Conservation (phyloP, 208 protist species). For the Acanthamoeba lenticulata region DNA sequence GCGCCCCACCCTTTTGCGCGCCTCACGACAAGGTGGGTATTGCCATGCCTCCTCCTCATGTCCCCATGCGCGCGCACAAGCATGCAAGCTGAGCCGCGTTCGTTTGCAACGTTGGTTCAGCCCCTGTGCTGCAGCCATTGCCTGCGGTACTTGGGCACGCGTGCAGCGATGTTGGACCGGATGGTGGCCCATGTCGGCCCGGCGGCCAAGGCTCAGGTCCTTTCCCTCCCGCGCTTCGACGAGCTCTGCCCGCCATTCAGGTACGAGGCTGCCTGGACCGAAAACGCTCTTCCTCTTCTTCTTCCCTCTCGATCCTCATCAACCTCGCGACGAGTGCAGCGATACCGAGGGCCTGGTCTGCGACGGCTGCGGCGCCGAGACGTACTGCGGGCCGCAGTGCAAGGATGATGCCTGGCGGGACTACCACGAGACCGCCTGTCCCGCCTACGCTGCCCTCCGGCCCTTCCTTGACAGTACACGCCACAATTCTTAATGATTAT, state of each 20-base stretch:
- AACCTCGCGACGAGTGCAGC: neutral
- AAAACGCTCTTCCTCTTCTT: neutral
- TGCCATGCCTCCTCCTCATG: neutral
- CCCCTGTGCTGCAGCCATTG: neutral
- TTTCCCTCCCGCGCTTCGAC: neutral
- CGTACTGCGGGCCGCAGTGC: neutral
- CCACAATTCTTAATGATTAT: too few relatives aligned
- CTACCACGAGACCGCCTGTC: neutral
- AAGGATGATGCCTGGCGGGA: neutral
- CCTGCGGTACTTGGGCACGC: slow-evolving; percentile 4
- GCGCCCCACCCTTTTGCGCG: neutral
- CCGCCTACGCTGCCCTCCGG: neutral
- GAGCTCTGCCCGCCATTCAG: slow-evolving; percentile 8
- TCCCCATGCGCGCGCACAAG: too few relatives aligned
- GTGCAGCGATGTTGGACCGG: neutral
- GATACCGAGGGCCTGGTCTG: neutral
- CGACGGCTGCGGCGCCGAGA: neutral
- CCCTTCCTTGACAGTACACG: neutral
- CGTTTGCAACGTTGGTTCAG: neutral
- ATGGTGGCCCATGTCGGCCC: neutral
- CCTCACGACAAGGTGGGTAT: neutral
- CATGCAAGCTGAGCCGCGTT: neutral
- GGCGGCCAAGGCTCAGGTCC: neutral
- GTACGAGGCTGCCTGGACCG: neutral
- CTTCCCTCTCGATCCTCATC: neutral